A percentile compares a stretch with the other conserved stretches of the same genome.
These are phyloP conservation scores for Phytophthora tentaculata DNA, from an alignment of 352 stramenopile species.

Conservation along the genomic window DNA sequence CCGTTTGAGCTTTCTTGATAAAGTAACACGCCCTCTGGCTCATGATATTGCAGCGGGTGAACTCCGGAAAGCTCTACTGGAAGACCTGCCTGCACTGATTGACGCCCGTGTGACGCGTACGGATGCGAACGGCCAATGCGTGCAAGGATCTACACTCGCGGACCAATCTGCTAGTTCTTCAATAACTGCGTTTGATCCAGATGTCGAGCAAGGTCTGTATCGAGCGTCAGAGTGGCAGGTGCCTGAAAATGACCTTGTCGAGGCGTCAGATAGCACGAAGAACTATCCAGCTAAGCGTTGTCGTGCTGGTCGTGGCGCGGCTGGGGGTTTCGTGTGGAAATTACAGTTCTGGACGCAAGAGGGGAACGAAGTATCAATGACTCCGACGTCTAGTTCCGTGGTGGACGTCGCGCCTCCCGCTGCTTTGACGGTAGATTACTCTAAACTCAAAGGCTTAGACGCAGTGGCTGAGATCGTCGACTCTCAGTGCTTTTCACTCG, in stretches of 20 bases:
- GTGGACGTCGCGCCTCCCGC: conserved; percentile 37
- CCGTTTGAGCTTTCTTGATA: conserved; percentile 72
- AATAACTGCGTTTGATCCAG: conserved; percentile 34
- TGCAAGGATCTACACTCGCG: conserved; percentile 66
- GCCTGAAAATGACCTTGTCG: conserved; percentile 46
- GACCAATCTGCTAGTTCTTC: conserved; percentile 51
- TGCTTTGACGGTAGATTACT: conserved; percentile 49
- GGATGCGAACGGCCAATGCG: conserved; percentile 54
- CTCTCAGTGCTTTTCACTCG: conserved; percentile 88
- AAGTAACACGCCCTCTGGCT: conserved; percentile 58
- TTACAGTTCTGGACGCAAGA: conserved; percentile 89
- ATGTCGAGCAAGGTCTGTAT: conserved; percentile 40
- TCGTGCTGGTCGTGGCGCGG: conserved; percentile 72
- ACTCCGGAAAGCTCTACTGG: conserved; percentile 55
- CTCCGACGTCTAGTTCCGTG: conserved; percentile 64
- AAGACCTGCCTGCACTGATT: conserved; percentile 59
- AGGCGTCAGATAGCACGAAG: conserved; percentile 55
- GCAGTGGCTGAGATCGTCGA: conserved; percentile 63
- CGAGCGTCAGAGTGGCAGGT: conserved; percentile 61
- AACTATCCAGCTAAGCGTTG: conserved; percentile 82
- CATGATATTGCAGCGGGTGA: conserved; percentile 75
- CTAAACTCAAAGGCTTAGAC: conserved; percentile 55
- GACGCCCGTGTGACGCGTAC: conserved; percentile 78
- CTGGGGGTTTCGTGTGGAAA: conserved; percentile 90
- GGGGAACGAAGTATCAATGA: conserved; percentile 84